These are phyloP conservation scores for Petunia axillaris DNA, from an alignment of 257 asterid genomes.

Conservation along the genomic window DNA sequence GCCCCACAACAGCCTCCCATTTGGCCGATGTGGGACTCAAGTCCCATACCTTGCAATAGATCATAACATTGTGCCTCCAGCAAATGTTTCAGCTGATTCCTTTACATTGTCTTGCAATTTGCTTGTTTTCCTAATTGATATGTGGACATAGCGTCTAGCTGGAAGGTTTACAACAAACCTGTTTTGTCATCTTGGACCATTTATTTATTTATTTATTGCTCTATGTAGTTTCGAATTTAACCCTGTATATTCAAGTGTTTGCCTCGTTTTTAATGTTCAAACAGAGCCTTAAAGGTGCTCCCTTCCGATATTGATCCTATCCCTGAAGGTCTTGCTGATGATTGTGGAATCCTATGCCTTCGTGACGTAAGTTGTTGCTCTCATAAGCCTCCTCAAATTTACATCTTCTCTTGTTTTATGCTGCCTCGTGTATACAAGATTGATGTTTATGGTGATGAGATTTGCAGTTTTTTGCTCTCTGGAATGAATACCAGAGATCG, in stretches of 20 bases:
- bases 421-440: neutral
- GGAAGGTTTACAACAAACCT: neutral
- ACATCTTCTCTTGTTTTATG: conserved; percentile 9
- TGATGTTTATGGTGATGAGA: conserved; percentile 1
- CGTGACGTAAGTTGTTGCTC: conserved; percentile 58
- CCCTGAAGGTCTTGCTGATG: conserved; percentile 66
- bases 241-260: conserved; percentile 11
- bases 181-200: conserved; percentile 1
- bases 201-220: neutral
- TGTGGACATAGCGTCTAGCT: conserved; percentile 1
- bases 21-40: no score
- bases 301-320: conserved; percentile 80
- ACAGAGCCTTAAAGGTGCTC: conserved; percentile 74
- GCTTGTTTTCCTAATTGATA: conserved; percentile 4
- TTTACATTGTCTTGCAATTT: neutral
- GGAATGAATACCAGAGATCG: no score
- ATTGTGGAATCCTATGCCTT: conserved; percentile 68
- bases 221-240: neutral
- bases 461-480: neutral
- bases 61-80: neutral
- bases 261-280: conserved; percentile 23
- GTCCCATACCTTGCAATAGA: no score
- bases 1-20: no score
- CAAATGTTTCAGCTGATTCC: neutral
- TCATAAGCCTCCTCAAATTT: neutral